Evolutionary conservation across 2,329 filamentous ascomycete species (phyloP).

Genomic region (Aaosphaeria pasadenensis): DNA sequence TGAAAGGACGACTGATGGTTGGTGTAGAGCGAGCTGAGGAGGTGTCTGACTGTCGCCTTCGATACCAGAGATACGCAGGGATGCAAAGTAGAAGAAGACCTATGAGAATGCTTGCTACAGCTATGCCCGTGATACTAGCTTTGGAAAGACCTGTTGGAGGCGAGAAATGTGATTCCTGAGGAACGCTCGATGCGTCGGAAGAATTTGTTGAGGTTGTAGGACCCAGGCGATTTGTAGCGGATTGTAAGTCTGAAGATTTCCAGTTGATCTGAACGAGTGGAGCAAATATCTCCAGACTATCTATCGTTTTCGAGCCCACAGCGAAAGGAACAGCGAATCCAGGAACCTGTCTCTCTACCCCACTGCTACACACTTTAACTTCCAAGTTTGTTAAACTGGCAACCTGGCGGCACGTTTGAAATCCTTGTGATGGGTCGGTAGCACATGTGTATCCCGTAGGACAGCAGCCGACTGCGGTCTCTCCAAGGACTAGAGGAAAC

Average conservation of each 20-base stretch:
- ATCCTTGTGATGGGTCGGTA: constrained; percentile 3
- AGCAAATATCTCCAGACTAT: constrained; percentile 11
- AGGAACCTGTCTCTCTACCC: not conserved
- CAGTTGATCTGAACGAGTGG: constrained; percentile 18
- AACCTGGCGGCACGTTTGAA: constrained; percentile 14
- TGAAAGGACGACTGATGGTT: not conserved
- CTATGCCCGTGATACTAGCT: constrained; percentile 5
- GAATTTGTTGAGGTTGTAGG: no score
- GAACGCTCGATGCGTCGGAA: no score
- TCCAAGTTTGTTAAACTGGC: constrained; percentile 8
- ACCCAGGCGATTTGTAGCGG: not conserved
- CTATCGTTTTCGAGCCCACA: constrained; percentile 1
- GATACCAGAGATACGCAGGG: constrained; percentile 1
- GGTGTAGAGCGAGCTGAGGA: not conserved
- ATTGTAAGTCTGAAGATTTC: constrained; percentile 8
- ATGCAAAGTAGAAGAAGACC: not conserved
- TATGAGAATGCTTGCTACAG: constrained; percentile 1
- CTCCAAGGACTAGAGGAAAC: constrained; percentile 13
- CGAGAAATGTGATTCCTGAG: no score
- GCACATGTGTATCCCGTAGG: constrained; percentile 13
- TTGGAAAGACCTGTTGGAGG: not conserved
- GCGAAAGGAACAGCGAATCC: constrained; percentile 10
- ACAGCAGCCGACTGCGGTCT: constrained; percentile 21
- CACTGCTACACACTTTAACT: constrained; percentile 9
- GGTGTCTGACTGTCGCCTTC: not conserved